Evolutionary conservation across 2,329 filamentous ascomycete genomes (phyloP).

Genomic region (Grosmannia serpens): DNA sequence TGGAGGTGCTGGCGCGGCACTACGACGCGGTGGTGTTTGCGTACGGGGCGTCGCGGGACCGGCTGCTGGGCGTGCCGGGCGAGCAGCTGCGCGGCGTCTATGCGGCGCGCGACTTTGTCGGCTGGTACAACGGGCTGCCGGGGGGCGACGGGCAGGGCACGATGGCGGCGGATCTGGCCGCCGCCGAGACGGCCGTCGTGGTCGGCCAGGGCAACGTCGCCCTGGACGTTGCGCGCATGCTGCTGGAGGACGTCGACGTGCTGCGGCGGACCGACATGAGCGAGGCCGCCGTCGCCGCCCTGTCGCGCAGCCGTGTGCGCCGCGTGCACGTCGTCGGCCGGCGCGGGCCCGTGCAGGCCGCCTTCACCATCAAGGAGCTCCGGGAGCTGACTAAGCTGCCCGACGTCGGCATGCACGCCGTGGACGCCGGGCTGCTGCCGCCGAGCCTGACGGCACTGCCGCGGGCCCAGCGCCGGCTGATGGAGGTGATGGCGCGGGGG

Average conservation of each 20-base stretch:
- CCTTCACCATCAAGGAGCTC: constrained; percentile 91
- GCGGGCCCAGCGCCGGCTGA: constrained; percentile 63
- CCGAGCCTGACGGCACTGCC: constrained; percentile 56
- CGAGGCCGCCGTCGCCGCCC: constrained; percentile 62
- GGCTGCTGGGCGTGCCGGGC: constrained; percentile 64
- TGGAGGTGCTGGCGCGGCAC: constrained; percentile 60
- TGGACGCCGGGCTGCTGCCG: constrained; percentile 57
- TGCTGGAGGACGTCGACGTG: constrained; percentile 63
- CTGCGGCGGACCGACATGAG: constrained; percentile 81
- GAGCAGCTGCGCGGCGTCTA: constrained; percentile 69
- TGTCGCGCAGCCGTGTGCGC: constrained; percentile 63
- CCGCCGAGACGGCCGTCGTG: constrained; percentile 72
- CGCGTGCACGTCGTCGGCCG: constrained; percentile 80
- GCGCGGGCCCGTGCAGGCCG: constrained; percentile 81
- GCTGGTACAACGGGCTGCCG: constrained; percentile 96
- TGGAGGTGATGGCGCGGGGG: constrained; percentile 71
- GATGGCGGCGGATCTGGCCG: constrained; percentile 43
- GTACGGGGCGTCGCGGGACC: constrained; percentile 82
- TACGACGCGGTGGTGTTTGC: constrained; percentile 90
- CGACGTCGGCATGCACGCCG: constrained; percentile 57
- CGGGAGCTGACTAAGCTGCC: constrained; percentile 76
- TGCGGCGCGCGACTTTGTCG: constrained; percentile 86
- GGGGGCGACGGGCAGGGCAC: constrained; percentile 45
- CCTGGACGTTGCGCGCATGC: constrained; percentile 79
- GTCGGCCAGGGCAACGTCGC: constrained; percentile 96